These are phyloP conservation scores for Garcia nutans DNA, from an alignment of 345 rosid genomes.

Conservation along the genomic window DNA sequence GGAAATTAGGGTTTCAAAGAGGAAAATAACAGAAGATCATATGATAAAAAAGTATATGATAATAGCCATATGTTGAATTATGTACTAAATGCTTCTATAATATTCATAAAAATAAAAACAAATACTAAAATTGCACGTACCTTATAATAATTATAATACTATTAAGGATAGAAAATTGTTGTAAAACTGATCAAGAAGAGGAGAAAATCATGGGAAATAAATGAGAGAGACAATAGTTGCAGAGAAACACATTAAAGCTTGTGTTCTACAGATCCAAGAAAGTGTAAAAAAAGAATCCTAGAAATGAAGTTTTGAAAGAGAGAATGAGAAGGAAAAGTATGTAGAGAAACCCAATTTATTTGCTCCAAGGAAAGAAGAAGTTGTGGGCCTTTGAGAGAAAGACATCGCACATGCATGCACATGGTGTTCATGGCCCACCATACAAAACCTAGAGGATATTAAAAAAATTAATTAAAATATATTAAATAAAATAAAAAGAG, in stretches of 20 bases:
- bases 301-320: constrained; percentile 16
- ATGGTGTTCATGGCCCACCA: constrained; percentile 65
- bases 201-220: constrained; percentile 21
- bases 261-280: constrained; percentile 44
- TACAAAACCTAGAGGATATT: constrained; percentile 37
- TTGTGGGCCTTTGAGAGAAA: constrained; percentile 68
- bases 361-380: constrained; percentile 44
- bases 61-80: too few relatives aligned
- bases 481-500: too few relatives aligned
- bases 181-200: constrained; percentile 13
- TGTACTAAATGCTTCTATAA: not conserved
- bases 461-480: not conserved
- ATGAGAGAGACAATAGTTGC: constrained; percentile 18
- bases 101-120: too few relatives aligned
- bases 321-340: constrained; percentile 37
- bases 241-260: not conserved
- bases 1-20: not conserved
- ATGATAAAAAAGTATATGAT: not conserved
- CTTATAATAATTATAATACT: constrained; percentile 4
- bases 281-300: constrained; percentile 18
- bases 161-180: not conserved
- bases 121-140: not conserved
- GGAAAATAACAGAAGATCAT: not conserved
- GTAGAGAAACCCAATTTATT: constrained; percentile 51
- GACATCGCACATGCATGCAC: constrained; percentile 99